phyloP scores from a whole-genome alignment of 768 basidiomycete genomes.

The Pilatotrama ljubarskyi region DNA sequence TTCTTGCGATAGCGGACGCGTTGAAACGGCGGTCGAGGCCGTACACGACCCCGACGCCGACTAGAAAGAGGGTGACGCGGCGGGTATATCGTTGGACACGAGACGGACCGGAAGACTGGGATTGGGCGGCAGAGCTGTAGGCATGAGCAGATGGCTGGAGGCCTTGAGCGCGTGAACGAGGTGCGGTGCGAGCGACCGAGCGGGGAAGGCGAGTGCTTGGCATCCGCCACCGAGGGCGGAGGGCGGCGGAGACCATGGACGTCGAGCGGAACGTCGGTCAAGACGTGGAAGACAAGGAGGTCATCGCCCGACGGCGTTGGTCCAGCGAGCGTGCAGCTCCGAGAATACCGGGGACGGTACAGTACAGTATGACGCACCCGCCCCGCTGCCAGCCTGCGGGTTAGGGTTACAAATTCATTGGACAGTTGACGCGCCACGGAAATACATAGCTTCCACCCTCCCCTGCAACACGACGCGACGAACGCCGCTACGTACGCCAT shows the following conservation, averaged over 20 bases:
- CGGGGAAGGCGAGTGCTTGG: not conserved
- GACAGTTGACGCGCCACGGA: too few species aligned
- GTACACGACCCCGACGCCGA: constrained; percentile 36
- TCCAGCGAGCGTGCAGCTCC: too few species aligned
- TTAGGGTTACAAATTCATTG: too few species aligned
- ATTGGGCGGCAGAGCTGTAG: not conserved
- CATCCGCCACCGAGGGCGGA: not conserved
- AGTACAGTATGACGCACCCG: not conserved
- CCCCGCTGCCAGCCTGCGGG: not conserved
- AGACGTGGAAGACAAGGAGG: not conserved
- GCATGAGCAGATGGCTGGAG: too few species aligned
- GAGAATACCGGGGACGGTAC: not conserved
- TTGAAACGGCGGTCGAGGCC: constrained; percentile 45
- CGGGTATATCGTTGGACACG: constrained; percentile 24
- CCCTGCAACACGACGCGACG: too few species aligned
- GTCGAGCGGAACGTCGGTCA: not conserved
- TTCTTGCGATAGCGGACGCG: constrained; percentile 49
- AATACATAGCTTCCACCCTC: too few species aligned
- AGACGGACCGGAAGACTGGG: not conserved
- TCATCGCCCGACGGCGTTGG: too few species aligned
- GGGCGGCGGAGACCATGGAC: not conserved
- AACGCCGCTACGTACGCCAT: too few species aligned
- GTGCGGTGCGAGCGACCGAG: too few species aligned
- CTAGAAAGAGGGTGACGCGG: constrained; percentile 27
- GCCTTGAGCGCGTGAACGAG: too few species aligned